Conservation (phyloP, 768 basidiomycete genomes). For the Lactarius sp. region DNA sequence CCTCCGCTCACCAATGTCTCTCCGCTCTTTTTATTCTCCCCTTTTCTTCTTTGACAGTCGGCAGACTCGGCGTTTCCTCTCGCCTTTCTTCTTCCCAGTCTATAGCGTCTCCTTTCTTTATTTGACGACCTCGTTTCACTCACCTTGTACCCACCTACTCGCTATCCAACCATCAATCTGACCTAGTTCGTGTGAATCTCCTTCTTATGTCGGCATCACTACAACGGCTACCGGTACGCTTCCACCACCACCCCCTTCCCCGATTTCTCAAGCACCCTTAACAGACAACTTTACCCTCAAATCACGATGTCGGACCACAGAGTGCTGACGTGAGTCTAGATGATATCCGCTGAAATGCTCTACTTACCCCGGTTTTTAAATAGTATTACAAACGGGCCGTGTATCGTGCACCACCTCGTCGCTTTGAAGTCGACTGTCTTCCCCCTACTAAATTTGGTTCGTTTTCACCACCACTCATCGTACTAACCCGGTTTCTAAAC, state of each 20-base stretch:
- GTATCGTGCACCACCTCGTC: constrained; percentile 12
- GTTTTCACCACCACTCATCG: constrained; percentile 3
- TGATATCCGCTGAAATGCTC: neutral
- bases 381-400: constrained; percentile 24
- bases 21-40: too few relatives aligned
- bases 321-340: constrained; percentile 10
- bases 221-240: neutral
- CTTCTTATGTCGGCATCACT: too few relatives aligned
- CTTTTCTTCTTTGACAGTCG: too few relatives aligned
- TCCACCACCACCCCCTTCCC: constrained; percentile 15
- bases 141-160: too few relatives aligned
- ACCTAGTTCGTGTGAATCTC: too few relatives aligned
- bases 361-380: constrained; percentile 25
- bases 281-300: neutral
- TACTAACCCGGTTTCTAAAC: neutral
- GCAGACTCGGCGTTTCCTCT: too few relatives aligned
- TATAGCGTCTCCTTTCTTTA: too few relatives aligned
- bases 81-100: too few relatives aligned
- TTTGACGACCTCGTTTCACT: too few relatives aligned
- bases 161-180: too few relatives aligned
- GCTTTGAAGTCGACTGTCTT: constrained; percentile 13
- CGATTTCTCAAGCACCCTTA: neutral
- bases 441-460: constrained; percentile 26
- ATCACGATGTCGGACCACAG: constrained; percentile 9
- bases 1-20: too few relatives aligned